Conservation (phyloP, 2,329 filamentous ascomycete genomes). For the Aspergillus fumigatiaffinis region DNA sequence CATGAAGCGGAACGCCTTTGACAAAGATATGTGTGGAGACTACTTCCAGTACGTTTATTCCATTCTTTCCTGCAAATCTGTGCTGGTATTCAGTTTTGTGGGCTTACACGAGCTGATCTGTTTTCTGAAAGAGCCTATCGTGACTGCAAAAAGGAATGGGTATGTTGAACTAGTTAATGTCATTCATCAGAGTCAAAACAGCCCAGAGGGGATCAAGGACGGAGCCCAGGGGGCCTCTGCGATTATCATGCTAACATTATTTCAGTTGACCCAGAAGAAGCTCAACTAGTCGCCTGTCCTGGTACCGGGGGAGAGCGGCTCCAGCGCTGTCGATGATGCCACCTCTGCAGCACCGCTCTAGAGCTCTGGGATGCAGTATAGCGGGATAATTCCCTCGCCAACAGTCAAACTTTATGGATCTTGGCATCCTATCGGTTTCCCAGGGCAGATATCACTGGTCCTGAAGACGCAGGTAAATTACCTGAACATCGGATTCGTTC, state of each 20-base stretch:
- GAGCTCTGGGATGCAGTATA: not conserved
- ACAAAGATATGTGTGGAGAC: conserved; percentile 84
- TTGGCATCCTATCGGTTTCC: not conserved
- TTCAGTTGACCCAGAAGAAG: conserved; percentile 31
- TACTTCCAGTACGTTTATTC: conserved; percentile 77
- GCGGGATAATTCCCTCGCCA: not conserved
- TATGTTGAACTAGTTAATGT: conserved; percentile 43
- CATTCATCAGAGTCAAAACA: not conserved
- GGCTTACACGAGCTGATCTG: not conserved
- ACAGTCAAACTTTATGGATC: not conserved
- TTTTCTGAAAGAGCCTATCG: conserved; percentile 68
- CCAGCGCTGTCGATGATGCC: not conserved
- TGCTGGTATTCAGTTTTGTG: not conserved
- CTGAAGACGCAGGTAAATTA: not conserved
- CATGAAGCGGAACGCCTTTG: conserved; percentile 80
- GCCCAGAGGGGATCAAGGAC: not conserved
- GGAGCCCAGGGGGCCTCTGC: not conserved
- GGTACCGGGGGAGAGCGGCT: not conserved
- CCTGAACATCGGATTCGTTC: not conserved
- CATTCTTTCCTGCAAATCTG: not conserved
- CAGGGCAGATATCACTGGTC: no score
- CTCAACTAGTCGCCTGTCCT: conserved; percentile 5
- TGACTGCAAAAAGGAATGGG: conserved; percentile 94
- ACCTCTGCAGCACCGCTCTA: not conserved
- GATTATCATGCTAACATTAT: conserved; percentile 4